A percentile compares a stretch with the other conserved stretches of the same genome.
Evolutionary conservation across 257 asterid species (phyloP).

Genomic region (Apocynum venetum): DNA sequence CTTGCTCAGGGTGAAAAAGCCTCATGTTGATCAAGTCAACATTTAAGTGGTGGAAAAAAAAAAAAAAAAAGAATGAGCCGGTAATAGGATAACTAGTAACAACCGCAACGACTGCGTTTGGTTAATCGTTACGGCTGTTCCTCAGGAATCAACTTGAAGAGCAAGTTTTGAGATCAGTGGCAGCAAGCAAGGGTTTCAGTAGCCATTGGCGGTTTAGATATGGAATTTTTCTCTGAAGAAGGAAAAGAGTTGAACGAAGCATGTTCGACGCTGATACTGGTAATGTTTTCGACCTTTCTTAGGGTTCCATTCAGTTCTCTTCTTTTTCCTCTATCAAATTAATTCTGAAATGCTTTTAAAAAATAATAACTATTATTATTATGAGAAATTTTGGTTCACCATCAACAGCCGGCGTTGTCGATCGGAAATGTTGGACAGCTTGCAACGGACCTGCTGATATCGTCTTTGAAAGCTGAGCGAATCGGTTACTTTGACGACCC

Average conservation of each 20-base stretch:
- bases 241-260: slow-evolving; percentile 44
- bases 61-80: background rate
- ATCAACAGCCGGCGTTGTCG: slow-evolving; percentile 77
- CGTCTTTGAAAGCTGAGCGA: slow-evolving; percentile 62
- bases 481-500: slow-evolving; percentile 79
- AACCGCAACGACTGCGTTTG: background rate
- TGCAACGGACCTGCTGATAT: slow-evolving; percentile 76
- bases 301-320: background rate
- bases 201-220: slow-evolving; percentile 1
- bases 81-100: background rate
- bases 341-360: background rate
- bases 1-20: no score
- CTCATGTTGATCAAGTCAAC: no score
- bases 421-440: slow-evolving; percentile 95
- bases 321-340: background rate
- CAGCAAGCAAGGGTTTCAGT: background rate
- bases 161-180: background rate
- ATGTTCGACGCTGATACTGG: slow-evolving; percentile 68
- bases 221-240: slow-evolving; percentile 70
- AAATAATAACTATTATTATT: no score
- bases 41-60: no score
- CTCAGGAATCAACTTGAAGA: background rate
- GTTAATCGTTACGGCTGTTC: background rate
- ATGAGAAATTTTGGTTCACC: background rate
- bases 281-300: slow-evolving; percentile 11